Evolutionary conservation across 176 grass and related monocot species (phyloP), one percentile per base, ranked within the genome.

Genomic region (Urochloa ruziziensis): DNA sequence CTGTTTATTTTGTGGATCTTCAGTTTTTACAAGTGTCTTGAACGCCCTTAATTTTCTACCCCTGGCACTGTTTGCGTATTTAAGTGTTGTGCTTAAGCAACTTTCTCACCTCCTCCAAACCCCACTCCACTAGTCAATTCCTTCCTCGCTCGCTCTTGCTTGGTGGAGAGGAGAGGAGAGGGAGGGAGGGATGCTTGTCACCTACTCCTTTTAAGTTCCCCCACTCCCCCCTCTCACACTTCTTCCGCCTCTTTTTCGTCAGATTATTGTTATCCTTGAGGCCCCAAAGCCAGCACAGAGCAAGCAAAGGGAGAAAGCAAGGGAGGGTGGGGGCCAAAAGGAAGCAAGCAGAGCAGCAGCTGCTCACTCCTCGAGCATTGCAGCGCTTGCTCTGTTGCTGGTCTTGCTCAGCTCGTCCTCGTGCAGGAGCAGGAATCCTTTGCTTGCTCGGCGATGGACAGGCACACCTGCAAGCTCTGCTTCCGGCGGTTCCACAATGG

Each of bases 391-490:
- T 80, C 59, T 62, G 14, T n/a, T 42, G 10, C 61, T 33, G 36
- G 16, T 28, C 23, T 23, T 74, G 78, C 34, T 89, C 35, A 8
- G 18, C 6, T 52, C 23, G 14, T 4, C 5, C 75, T 43, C 48
- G 46, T 32, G 10, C 67, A 15, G 52, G 27, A 27, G n/a, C n/a
- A n/a, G n/a, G n/a, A 33, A 74, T 66, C 44, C 70, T 78, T 78
- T 53, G 35, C 47, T 70, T 74, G 77, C 56, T 89, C 11, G 44
- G 87, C 57, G 53, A 95, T 96, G 97, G 91, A 91, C 78, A 83
- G 82, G 88, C 89, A 99, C 85, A 82, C 85, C 61, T 99, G 97
- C 89, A 95, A 88, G 89, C 89, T 95, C 67, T 95, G 97, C 80
- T 94, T 88, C 85, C 91, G 97, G 64, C 83, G 87, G 63, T 99